phyloP scores from a whole-genome alignment of 2,329 filamentous ascomycete species.

The Hypocrella siamensis region DNA sequence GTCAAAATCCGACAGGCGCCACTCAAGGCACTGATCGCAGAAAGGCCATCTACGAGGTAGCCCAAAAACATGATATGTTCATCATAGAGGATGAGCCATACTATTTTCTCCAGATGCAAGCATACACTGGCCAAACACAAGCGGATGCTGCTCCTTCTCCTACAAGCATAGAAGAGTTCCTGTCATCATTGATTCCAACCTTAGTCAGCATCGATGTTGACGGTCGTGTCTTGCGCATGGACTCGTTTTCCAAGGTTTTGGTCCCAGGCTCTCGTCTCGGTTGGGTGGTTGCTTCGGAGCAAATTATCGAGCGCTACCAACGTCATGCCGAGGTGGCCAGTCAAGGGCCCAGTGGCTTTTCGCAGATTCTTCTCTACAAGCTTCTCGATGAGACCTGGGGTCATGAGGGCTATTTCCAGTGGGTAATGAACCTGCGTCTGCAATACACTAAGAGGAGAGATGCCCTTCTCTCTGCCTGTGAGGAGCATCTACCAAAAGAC shows the following conservation, averaged over 20 bases:
- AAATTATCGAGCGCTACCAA: constrained; percentile 69
- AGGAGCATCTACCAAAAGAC: constrained; percentile 56
- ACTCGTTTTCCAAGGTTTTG: constrained; percentile 87
- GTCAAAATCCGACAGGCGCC: constrained; percentile 82
- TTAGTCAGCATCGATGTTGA: constrained; percentile 70
- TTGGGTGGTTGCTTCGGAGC: constrained; percentile 78
- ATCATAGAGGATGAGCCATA: constrained; percentile 92
- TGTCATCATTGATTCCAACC: constrained; percentile 45
- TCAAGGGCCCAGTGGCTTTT: constrained; percentile 74
- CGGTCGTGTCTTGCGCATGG: constrained; percentile 76
- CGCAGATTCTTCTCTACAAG: constrained; percentile 74
- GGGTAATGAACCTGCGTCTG: constrained; percentile 68
- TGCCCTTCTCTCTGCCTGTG: constrained; percentile 63
- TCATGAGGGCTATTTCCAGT: constrained; percentile 74
- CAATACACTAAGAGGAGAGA: constrained; percentile 73
- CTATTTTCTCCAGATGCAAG: constrained; percentile 82
- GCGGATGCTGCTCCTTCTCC: constrained; percentile 35
- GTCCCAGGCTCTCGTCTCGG: constrained; percentile 68
- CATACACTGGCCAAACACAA: constrained; percentile 43
- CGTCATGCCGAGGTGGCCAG: constrained; percentile 71
- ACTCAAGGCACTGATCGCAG: constrained; percentile 58
- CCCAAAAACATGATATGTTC: constrained; percentile 69
- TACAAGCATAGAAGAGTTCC: constrained; percentile 52
- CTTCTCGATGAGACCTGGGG: constrained; percentile 90
- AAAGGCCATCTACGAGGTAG: constrained; percentile 58